phyloP scores from a whole-genome alignment of 192 early-diverging fungal genomes.

The Coemansia javaensis region DNA sequence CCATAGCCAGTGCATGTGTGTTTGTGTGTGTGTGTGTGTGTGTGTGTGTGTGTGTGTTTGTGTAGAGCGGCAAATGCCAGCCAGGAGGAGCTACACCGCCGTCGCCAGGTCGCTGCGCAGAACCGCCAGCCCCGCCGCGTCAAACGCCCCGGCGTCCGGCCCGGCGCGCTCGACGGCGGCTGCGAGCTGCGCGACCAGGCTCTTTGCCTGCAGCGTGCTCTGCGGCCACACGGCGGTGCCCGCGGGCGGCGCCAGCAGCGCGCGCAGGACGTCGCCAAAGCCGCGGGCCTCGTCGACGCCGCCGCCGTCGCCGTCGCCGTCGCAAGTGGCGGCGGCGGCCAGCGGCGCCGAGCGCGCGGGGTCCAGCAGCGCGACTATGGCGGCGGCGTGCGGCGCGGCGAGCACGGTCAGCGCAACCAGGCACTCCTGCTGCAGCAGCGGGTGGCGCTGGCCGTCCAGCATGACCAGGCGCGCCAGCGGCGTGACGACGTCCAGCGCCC shows the following conservation, averaged over 20 bases:
- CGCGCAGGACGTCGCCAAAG: slow-evolving; percentile 11
- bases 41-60: background rate
- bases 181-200: slow-evolving; percentile 25
- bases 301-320: background rate
- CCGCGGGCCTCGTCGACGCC: no score
- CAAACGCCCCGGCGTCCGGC: no score
- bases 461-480: slow-evolving; percentile 30
- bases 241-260: slow-evolving; percentile 5
- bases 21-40: background rate
- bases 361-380: slow-evolving; percentile 12
- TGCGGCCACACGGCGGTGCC: slow-evolving; percentile 26
- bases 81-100: background rate
- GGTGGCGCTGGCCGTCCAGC: slow-evolving; percentile 39
- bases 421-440: slow-evolving; percentile 42
- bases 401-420: slow-evolving; percentile 42
- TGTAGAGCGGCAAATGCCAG: no score
- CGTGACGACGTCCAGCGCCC: slow-evolving; percentile 14
- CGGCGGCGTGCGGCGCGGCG: slow-evolving; percentile 3
- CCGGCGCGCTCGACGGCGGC: background rate
- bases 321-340: background rate
- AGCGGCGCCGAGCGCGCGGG: slow-evolving; percentile 2
- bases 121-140: slow-evolving; percentile 4
- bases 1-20: no score
- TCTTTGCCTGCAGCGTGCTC: slow-evolving; percentile 36
- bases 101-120: slow-evolving; percentile 8